Percentiles rank a stretch among this genome's conserved stretches.
Conservation (phyloP, 305 asterid genomes). For the Stenogyne calaminthoides region DNA sequence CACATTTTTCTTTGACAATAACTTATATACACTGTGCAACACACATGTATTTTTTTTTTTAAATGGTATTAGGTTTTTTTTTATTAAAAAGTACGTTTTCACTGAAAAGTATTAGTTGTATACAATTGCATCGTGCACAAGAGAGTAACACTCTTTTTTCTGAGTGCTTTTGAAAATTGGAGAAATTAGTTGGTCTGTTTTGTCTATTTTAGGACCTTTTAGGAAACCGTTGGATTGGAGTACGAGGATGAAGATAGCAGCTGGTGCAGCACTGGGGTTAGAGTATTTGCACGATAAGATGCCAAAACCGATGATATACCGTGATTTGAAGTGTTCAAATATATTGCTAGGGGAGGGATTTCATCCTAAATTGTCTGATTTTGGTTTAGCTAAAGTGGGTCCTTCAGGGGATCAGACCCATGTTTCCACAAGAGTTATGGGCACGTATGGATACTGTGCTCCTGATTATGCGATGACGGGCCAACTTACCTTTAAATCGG, state of each 20-base stretch:
- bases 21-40: no score
- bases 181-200: background rate
- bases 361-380: slow-evolving; percentile 79
- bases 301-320: slow-evolving; percentile 72
- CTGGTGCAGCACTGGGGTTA: slow-evolving; percentile 80
- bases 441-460: slow-evolving; percentile 88
- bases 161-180: no score
- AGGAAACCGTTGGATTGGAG: slow-evolving; percentile 64
- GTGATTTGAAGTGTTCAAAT: slow-evolving; percentile 84
- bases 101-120: no score
- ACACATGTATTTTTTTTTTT: no score
- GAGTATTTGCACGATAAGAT: slow-evolving; percentile 84
- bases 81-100: no score
- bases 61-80: no score
- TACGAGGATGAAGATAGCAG: slow-evolving; percentile 83
- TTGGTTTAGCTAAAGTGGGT: slow-evolving; percentile 86
- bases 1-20: no score
- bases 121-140: no score
- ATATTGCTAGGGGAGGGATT: slow-evolving; percentile 72
- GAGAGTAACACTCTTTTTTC: no score
- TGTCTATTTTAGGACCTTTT: slow-evolving; percentile 39
- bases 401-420: slow-evolving; percentile 82
- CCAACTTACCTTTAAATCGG: slow-evolving; percentile 78
- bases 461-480: slow-evolving; percentile 94
- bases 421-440: slow-evolving; percentile 92